phyloP scores from a whole-genome alignment of 2,329 filamentous ascomycete genomes.

The Colletotrichum theobromicola region DNA sequence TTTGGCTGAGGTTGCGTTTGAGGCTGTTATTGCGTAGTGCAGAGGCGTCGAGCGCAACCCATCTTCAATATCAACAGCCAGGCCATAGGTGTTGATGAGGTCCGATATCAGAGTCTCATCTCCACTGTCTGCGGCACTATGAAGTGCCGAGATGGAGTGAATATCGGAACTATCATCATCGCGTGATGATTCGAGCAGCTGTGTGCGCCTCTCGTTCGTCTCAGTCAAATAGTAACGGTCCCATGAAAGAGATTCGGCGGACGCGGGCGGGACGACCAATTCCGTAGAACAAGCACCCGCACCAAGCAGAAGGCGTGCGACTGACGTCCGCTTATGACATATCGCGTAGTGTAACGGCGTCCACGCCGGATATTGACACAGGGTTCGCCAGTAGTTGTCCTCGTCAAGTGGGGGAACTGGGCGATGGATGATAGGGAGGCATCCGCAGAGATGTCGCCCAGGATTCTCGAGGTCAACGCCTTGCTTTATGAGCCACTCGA shows the following conservation, averaged over 20 bases:
- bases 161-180: fast-evolving
- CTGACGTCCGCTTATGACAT: neutral
- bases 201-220: neutral
- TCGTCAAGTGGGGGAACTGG: fast-evolving
- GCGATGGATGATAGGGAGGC: neutral
- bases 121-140: neutral
- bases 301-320: neutral
- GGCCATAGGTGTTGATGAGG: fast-evolving
- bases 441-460: neutral
- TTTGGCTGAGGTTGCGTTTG: neutral
- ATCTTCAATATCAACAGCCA: neutral
- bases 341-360: neutral
- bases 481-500: neutral
- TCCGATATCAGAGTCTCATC: neutral
- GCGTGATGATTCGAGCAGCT: neutral
- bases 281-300: neutral
- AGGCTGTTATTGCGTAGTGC: neutral
- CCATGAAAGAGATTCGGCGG: neutral
- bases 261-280: neutral
- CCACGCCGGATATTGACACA: neutral
- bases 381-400: neutral
- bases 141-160: neutral
- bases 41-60: neutral
- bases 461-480: neutral
- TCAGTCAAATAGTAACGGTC: neutral